phyloP scores from a whole-genome alignment of 106 monocot genomes.

The Xerophyta viscosa region DNA sequence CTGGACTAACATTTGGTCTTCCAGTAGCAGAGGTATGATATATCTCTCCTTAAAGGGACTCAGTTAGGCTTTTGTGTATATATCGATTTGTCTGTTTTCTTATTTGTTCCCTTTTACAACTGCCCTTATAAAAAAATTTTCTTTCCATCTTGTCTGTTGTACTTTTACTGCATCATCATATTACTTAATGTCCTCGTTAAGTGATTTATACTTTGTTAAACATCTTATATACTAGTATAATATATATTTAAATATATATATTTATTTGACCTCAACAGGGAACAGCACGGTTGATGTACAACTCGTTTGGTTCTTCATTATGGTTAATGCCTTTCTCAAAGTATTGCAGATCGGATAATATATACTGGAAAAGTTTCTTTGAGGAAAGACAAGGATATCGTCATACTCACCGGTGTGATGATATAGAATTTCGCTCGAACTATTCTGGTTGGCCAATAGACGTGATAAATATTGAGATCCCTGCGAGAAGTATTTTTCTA shows the following conservation, averaged over 20 bases:
- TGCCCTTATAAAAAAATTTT: too few species aligned
- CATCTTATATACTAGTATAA: too few species aligned
- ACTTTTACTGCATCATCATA: too few species aligned
- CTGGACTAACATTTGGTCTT: constrained; percentile 90
- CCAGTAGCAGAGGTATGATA: constrained; percentile 96
- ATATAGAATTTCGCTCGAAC: constrained; percentile 52
- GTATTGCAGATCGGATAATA: constrained; percentile 75
- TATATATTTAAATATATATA: too few species aligned
- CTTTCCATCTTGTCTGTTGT: too few species aligned
- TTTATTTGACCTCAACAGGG: too few species aligned
- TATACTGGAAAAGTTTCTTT: constrained; percentile 79
- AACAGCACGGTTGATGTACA: constrained; percentile 81
- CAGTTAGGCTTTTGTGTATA: too few species aligned
- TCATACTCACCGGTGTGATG: constrained; percentile 56
- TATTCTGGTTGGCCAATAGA: constrained; percentile 92
- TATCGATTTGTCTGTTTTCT: too few species aligned
- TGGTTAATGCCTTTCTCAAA: constrained; percentile 90
- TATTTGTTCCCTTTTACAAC: too few species aligned
- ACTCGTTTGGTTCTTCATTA: constrained; percentile 87
- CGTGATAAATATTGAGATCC: constrained; percentile 83
- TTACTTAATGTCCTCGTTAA: too few species aligned
- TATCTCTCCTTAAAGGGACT: too few species aligned
- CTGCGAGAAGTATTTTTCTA: constrained; percentile 46
- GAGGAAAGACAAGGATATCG: constrained; percentile 45
- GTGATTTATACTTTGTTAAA: too few species aligned